Evolutionary conservation across 345 rosid species (phyloP).

Genomic region (Populus pruinosa): DNA sequence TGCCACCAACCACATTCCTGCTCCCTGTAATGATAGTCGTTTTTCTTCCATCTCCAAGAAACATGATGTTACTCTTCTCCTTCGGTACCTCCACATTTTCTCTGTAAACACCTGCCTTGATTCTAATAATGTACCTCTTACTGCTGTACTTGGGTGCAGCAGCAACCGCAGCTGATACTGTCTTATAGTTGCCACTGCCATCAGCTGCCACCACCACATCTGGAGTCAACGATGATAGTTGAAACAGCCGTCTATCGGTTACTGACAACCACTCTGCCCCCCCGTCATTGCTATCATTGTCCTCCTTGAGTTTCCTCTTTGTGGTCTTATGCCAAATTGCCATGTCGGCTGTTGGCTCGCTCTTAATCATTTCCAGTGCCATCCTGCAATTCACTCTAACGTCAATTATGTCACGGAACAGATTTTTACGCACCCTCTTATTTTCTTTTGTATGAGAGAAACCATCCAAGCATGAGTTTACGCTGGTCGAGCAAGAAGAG

Average conservation of each 20-base stretch:
- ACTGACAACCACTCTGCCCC: constrained; percentile 69
- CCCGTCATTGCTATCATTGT: not conserved
- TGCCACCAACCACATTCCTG: constrained; percentile 67
- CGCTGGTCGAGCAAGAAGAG: constrained; percentile 81
- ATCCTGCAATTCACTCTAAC: constrained; percentile 52
- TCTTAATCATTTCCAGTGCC: constrained; percentile 47
- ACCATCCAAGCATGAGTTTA: constrained; percentile 75
- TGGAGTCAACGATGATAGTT: constrained; percentile 49
- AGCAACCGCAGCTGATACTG: constrained; percentile 61
- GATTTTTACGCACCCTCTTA: constrained; percentile 31
- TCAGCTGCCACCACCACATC: constrained; percentile 76
- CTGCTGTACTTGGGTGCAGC: constrained; percentile 64
- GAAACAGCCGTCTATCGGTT: constrained; percentile 63
- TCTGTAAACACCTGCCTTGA: constrained; percentile 71
- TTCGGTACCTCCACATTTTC: constrained; percentile 84
- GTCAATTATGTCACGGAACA: constrained; percentile 31
- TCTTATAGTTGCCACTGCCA: constrained; percentile 65
- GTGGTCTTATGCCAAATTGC: constrained; percentile 24
- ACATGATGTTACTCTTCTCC: constrained; percentile 70
- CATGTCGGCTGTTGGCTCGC: constrained; percentile 51
- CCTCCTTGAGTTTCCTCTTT: constrained; percentile 46
- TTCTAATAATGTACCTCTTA: constrained; percentile 57
- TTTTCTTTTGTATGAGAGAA: constrained; percentile 55
- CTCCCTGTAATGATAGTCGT: constrained; percentile 67
- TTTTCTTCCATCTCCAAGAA: constrained; percentile 69